Percentiles rank a stretch among this genome's conserved stretches.
These are phyloP conservation scores for Mycena venus DNA, from an alignment of 768 basidiomycete species.

Conservation along the genomic window DNA sequence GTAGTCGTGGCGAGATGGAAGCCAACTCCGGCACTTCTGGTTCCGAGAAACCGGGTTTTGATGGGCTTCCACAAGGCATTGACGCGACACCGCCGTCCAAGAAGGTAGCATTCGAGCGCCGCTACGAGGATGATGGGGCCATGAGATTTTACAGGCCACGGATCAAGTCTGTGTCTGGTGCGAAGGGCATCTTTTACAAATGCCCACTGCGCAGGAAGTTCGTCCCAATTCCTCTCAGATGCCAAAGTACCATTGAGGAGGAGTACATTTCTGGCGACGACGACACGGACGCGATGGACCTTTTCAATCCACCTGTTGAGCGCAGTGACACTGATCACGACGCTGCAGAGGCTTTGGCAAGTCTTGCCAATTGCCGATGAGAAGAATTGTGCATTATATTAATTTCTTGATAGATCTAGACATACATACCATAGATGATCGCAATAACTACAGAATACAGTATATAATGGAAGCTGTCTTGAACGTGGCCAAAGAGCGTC, in stretches of 20 bases:
- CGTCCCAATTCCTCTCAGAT: constrained; percentile 4
- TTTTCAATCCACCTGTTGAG: neutral
- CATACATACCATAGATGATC: too few relatives aligned
- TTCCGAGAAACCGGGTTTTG: neutral
- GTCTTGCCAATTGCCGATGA: neutral
- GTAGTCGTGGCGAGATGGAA: neutral
- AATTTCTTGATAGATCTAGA: neutral
- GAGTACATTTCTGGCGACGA: neutral
- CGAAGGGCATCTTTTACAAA: neutral
- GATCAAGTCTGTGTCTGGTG: neutral
- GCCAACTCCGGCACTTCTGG: neutral
- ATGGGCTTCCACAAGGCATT: neutral
- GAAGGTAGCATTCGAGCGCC: neutral
- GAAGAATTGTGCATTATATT: too few relatives aligned
- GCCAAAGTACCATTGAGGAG: neutral
- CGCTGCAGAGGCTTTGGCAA: neutral
- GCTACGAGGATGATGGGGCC: neutral
- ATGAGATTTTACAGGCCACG: constrained; percentile 4
- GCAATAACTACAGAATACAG: too few relatives aligned
- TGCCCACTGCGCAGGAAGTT: neutral
- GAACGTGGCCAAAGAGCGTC: too few relatives aligned
- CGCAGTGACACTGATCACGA: neutral
- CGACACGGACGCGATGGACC: neutral
- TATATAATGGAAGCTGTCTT: too few relatives aligned
- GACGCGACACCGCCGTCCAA: neutral